Conservation (phyloP, 805 yeast genomes). For the Candida insectalens region DNA sequence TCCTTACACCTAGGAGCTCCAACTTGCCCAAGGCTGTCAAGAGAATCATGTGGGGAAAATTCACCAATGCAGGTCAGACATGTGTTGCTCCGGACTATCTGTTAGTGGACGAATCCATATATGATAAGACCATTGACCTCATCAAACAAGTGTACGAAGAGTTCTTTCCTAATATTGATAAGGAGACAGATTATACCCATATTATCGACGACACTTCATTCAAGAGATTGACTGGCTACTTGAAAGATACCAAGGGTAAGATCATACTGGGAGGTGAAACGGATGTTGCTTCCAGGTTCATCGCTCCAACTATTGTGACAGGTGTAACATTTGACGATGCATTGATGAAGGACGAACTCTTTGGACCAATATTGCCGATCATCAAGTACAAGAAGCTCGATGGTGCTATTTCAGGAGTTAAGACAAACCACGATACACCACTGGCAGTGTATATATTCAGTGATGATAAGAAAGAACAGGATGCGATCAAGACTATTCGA, state of each 20-base stretch:
- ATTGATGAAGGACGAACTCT: conserved; percentile 66
- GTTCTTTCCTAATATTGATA: conserved; percentile 33
- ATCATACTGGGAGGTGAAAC: conserved; percentile 37
- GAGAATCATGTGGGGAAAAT: conserved; percentile 71
- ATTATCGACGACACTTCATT: conserved; percentile 48
- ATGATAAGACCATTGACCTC: conserved; percentile 40
- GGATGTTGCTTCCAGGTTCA: conserved; percentile 30
- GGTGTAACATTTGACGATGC: conserved; percentile 55
- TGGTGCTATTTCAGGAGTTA: conserved; percentile 33
- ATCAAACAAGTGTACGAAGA: conserved; percentile 30
- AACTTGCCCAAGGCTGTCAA: conserved; percentile 36
- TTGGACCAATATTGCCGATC: conserved; percentile 82
- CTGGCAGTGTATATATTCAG: conserved; percentile 70
- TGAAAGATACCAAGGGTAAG: conserved; percentile 42
- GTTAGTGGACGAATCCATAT: conserved; percentile 50
- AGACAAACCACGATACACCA: conserved; percentile 57
- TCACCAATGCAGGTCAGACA: conserved; percentile 79
- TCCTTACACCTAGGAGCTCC: conserved; percentile 33
- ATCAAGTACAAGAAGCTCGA: conserved; percentile 35
- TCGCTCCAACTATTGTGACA: conserved; percentile 67
- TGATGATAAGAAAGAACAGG: conserved; percentile 34
- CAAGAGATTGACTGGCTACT: conserved; percentile 31
- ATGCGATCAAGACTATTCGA: conserved; percentile 44
- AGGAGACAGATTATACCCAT: conserved; percentile 43
- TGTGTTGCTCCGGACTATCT: conserved; percentile 87